Evolutionary conservation across 169 alveolate genomes (phyloP).

Genomic region (Plasmodium gaboni): DNA sequence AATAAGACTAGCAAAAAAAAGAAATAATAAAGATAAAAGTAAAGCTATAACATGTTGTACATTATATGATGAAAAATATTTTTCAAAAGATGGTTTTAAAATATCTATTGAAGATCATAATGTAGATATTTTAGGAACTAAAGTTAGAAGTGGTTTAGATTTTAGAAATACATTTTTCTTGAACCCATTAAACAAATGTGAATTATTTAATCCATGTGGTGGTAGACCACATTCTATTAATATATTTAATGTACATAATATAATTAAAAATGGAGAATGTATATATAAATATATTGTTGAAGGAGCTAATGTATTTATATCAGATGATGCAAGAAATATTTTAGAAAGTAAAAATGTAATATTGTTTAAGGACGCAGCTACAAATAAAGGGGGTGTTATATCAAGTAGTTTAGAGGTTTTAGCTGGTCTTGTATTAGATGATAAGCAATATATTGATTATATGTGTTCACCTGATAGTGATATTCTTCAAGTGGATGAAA

Average conservation of each 20-base stretch:
- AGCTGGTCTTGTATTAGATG: constrained; percentile 88
- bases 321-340: constrained; percentile 89
- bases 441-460: constrained; percentile 78
- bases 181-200: constrained; percentile 81
- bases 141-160: constrained; percentile 84
- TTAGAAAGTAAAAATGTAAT: constrained; percentile 86
- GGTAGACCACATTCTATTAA: constrained; percentile 91
- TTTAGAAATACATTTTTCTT: constrained; percentile 86
- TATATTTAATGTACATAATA: constrained; percentile 83
- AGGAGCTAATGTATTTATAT: constrained; percentile 90
- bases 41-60: constrained; percentile 76
- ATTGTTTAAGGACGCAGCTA: constrained; percentile 89
- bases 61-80: constrained; percentile 79
- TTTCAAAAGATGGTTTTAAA: constrained; percentile 84
- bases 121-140: constrained; percentile 85
- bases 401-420: constrained; percentile 90
- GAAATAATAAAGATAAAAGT: constrained; percentile 26
- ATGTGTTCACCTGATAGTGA: constrained; percentile 70
- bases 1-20: constrained; percentile 80
- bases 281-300: constrained; percentile 88
- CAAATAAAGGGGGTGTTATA: constrained; percentile 92
- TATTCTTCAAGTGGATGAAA: constrained; percentile 19
- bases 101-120: constrained; percentile 84
- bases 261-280: constrained; percentile 82
- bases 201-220: constrained; percentile 92